Evolutionary conservation across 1,284 basidiomycete species (phyloP), one percentile per base, ranked within the genome.

Genomic region (Irpex sp.): DNA sequence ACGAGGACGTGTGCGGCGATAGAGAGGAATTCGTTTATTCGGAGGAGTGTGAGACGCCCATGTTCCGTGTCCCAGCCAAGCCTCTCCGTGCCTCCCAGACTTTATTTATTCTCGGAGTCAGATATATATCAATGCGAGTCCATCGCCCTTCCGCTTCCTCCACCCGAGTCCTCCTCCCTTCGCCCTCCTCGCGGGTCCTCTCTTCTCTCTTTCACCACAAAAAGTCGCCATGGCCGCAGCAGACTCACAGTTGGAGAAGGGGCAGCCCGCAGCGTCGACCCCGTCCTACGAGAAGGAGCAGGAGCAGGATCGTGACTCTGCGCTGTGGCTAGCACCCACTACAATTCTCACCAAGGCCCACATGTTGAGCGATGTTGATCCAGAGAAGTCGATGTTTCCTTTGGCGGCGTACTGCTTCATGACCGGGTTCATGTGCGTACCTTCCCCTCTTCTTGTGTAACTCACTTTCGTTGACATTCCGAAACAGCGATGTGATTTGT

Each of bases 381-480:
- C 84, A 0, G 77, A 81, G 21, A 75, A 81, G 65, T 81, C 85
- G 0, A 83, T 85, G 0, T 78, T 79, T 4, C 88, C 89, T 6
- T 80, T 94, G 57, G 82, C 88, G 4, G 85, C 83, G 6, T 94
- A 87, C 72, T 94, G 92, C 75, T 93, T 94, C 76, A 88, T 95
- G 85, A 95, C 93, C 0, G 93, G 93, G 0, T 92, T 87, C 77
- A 88, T 93, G 83, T 91, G 71, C 68, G 85, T 82, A 38, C 52
- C 21, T 61, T 65, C 60, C 26, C 60, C 55, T 55, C 51, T 58
- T 55, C 58, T 51, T 44, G 59, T 57, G 5, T 49, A 5, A 17
- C 38, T 52, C 47, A 37, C 44, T 58, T 61, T 47, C 59, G 55
- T 49, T 51, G 49, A 9, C 37, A 6, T 44, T 3, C 7, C 17